A percentile compares a stretch with the other conserved stretches of the same genome.
Evolutionary conservation across 495 filamentous ascomycete species (phyloP).

Genomic region (Parathielavia appendiculata): DNA sequence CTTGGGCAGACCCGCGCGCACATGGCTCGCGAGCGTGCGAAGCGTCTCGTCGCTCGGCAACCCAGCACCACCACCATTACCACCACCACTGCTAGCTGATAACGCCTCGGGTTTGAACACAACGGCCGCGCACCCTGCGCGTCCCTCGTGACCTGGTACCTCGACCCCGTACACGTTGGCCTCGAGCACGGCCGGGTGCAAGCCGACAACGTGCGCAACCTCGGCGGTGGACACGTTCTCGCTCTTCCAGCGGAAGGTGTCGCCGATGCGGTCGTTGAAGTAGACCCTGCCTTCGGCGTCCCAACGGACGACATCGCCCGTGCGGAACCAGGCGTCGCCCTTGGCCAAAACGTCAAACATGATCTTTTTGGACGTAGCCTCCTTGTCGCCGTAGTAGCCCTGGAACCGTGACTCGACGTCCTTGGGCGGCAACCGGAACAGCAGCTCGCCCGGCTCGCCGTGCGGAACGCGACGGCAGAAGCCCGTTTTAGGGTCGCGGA

Average conservation of each 20-base stretch:
- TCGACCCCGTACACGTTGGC: slow-evolving; percentile 86
- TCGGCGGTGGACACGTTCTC: slow-evolving; percentile 90
- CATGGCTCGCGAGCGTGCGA: slow-evolving; percentile 55
- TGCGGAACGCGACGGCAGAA: slow-evolving; percentile 57
- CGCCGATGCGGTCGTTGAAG: slow-evolving; percentile 87
- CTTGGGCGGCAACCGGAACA: slow-evolving; percentile 63
- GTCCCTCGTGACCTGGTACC: slow-evolving; percentile 77
- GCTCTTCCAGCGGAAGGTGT: slow-evolving; percentile 93
- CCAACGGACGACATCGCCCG: slow-evolving; percentile 73
- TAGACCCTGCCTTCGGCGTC: slow-evolving; percentile 69
- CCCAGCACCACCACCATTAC: slow-evolving; percentile 23
- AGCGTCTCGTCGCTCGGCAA: slow-evolving; percentile 41
- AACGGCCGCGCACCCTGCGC: slow-evolving; percentile 77
- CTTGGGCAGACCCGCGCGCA: slow-evolving; percentile 53
- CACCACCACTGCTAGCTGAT: too few relatives aligned
- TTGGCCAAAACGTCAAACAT: slow-evolving; percentile 70
- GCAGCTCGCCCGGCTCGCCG: slow-evolving; percentile 73
- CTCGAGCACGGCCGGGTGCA: slow-evolving; percentile 63
- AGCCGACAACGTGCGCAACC: slow-evolving; percentile 67
- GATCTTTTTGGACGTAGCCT: slow-evolving; percentile 73
- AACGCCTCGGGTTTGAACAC: slow-evolving; percentile 40
- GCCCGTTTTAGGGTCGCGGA: slow-evolving; percentile 65
- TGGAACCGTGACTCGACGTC: slow-evolving; percentile 67
- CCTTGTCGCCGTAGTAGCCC: slow-evolving; percentile 76
- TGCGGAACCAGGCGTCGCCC: slow-evolving; percentile 83